A percentile compares a stretch with the other conserved stretches of the same genome.
Evolutionary conservation across 306 rosid species (phyloP).

Genomic region (barrel medic (Medicago truncatula)): DNA sequence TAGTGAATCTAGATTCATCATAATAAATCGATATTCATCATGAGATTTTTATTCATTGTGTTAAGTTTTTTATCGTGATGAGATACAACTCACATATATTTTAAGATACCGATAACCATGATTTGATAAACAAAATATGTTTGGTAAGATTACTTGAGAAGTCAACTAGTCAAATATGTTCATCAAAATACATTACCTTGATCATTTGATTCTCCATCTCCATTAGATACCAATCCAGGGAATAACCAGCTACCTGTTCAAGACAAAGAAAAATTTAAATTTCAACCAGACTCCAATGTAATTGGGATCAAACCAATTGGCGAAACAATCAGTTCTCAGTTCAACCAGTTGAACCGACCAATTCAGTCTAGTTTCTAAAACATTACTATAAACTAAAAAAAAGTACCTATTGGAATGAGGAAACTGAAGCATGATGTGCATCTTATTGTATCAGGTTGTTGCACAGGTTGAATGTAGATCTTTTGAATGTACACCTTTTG

Average conservation of each 20-base stretch:
- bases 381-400: neutral
- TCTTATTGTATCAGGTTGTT: slow-evolving; percentile 38
- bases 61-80: too few relatives aligned
- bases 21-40: neutral
- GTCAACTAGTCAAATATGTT: neutral
- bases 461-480: slow-evolving; percentile 13
- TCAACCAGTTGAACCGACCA: too few relatives aligned
- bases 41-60: neutral
- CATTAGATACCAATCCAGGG: slow-evolving; percentile 30
- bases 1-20: neutral
- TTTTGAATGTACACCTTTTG: slow-evolving; percentile 64
- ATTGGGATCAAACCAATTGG: neutral
- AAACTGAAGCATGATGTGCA: slow-evolving; percentile 75
- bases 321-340: neutral
- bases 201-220: neutral
- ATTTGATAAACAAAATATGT: neutral
- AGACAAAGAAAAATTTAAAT: slow-evolving; percentile 5
- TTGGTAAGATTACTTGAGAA: neutral
- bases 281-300: neutral
- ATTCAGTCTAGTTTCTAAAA: neutral
- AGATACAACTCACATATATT: neutral
- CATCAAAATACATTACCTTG: slow-evolving; percentile 48
- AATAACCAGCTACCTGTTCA: slow-evolving; percentile 60
- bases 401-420: slow-evolving; percentile 64
- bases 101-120: neutral